Conservation (phyloP, 148 eudicot genomes). For the Silene uniflora region DNA sequence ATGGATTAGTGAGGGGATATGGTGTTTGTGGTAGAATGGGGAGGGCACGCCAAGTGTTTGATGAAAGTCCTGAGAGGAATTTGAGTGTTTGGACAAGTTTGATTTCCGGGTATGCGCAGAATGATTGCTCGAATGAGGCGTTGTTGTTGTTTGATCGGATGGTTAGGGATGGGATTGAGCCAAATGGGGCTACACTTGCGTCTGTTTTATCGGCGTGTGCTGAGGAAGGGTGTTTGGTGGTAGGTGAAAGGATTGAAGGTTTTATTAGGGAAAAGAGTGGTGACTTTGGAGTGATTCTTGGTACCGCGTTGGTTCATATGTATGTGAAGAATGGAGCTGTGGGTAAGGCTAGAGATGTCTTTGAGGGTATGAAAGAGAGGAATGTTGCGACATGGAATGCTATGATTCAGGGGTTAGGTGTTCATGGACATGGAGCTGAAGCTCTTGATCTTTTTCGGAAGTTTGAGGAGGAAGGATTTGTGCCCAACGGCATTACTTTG, state of each 20-base stretch:
- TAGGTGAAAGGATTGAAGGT: constrained; percentile 55
- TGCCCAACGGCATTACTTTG: constrained; percentile 55
- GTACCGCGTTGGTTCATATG: constrained; percentile 82
- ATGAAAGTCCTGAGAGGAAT: constrained; percentile 52
- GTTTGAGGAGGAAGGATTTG: constrained; percentile 35
- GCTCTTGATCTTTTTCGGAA: constrained; percentile 47
- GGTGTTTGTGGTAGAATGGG: constrained; percentile 28
- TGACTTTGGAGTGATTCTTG: constrained; percentile 58
- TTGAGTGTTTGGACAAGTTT: constrained; percentile 78
- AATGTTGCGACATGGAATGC: constrained; percentile 79
- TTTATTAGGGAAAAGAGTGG: constrained; percentile 42
- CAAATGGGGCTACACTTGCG: constrained; percentile 58
- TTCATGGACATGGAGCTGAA: constrained; percentile 67
- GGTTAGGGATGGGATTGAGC: constrained; percentile 49
- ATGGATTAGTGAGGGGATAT: constrained; percentile 56
- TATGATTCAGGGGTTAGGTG: constrained; percentile 77
- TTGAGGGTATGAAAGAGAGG: constrained; percentile 53
- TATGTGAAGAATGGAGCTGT: constrained; percentile 70
- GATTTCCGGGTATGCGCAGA: constrained; percentile 75
- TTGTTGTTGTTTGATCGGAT: constrained; percentile 53
- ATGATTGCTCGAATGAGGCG: constrained; percentile 42
- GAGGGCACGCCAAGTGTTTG: constrained; percentile 55
- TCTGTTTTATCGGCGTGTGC: constrained; percentile 84
- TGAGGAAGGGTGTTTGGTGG: constrained; percentile 52
- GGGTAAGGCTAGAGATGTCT: constrained; percentile 49